phyloP scores from a whole-genome alignment of 2,329 filamentous ascomycete species.

The Fusarium duplospermum region DNA sequence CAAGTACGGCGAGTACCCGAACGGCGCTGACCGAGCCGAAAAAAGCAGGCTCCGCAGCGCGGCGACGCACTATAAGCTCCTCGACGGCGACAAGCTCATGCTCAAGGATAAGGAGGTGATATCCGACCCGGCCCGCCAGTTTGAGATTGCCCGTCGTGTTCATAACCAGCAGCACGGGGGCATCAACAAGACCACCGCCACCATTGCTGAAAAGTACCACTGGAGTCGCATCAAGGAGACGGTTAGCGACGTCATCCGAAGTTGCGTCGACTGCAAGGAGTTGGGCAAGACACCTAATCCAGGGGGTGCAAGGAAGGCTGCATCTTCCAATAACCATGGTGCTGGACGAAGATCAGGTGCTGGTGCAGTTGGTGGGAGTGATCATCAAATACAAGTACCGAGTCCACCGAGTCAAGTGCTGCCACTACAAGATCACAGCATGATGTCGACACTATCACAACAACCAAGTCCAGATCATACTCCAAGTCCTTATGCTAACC shows the following conservation, averaged over 20 bases:
- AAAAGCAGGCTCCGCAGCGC: slow-evolving; percentile 94
- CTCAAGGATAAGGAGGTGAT: slow-evolving; percentile 98
- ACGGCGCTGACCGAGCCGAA: slow-evolving; percentile 92
- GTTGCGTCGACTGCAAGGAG: slow-evolving; percentile 91
- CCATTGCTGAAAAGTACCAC: slow-evolving; percentile 93
- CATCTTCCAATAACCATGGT: slow-evolving; percentile 6
- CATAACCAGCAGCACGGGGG: slow-evolving; percentile 85
- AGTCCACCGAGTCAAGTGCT: slow-evolving; percentile 41
- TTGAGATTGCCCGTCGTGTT: slow-evolving; percentile 83
- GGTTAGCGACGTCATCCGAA: slow-evolving; percentile 92
- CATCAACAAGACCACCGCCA: slow-evolving; percentile 98
- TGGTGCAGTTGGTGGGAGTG: slow-evolving; percentile 11
- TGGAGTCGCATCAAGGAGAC: slow-evolving; percentile 99
- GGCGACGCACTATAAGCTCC: slow-evolving; percentile 92
- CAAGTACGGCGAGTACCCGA: slow-evolving; percentile 92
- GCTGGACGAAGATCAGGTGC: slow-evolving; percentile 15
- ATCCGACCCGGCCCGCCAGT: slow-evolving; percentile 87
- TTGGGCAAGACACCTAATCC: slow-evolving; percentile 66
- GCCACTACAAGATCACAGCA: slow-evolving; percentile 45
- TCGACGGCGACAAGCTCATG: slow-evolving; percentile 85
- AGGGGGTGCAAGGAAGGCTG: slow-evolving; percentile 41
- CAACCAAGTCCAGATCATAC: slow-evolving; percentile 40
- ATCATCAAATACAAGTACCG: slow-evolving; percentile 26
- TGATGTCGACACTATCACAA: slow-evolving; percentile 44
- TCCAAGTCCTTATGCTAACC: slow-evolving; percentile 59